These are phyloP conservation scores for Globisporangium orthogonon DNA, from an alignment of 352 stramenopile species.

Conservation along the genomic window DNA sequence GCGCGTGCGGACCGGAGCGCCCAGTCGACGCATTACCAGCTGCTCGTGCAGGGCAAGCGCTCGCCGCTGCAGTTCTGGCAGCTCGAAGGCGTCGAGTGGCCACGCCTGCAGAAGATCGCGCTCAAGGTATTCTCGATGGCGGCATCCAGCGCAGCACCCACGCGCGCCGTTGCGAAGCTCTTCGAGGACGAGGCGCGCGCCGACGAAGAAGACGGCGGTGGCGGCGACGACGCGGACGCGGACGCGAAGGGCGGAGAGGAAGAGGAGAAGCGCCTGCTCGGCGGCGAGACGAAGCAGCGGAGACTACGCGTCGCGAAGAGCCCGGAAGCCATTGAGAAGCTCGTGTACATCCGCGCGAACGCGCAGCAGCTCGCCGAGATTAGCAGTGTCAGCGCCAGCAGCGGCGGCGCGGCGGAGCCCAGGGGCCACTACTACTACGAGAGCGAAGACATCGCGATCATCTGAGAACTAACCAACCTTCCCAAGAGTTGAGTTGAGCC, in stretches of 20 bases:
- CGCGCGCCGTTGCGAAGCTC: background rate
- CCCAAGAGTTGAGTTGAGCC: too few species aligned
- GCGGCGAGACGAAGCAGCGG: background rate
- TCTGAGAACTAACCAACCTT: too few species aligned
- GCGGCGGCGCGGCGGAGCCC: background rate
- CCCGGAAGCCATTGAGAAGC: background rate
- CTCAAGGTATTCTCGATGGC: conserved; percentile 4
- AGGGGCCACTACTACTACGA: conserved; percentile 3
- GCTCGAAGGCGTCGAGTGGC: conserved; percentile 3
- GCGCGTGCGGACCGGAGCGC: conserved; percentile 1
- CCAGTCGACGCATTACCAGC: conserved; percentile 4
- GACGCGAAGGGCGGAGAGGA: background rate
- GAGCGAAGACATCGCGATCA: conserved; percentile 6
- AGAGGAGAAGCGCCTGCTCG: background rate
- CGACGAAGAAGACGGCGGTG: background rate
- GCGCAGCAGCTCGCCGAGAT: background rate
- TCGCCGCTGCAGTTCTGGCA: conserved; percentile 6
- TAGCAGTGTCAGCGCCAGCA: background rate
- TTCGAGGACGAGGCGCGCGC: background rate
- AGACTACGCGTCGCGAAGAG: background rate
- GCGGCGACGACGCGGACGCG: background rate
- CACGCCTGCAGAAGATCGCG: conserved; percentile 1
- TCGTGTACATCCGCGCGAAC: conserved; percentile 2
- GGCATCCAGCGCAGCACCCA: background rate
- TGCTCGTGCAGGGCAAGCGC: conserved; percentile 1